phyloP scores from a whole-genome alignment of 768 basidiomycete species.

The Chalciporus pseudorubinellus region DNA sequence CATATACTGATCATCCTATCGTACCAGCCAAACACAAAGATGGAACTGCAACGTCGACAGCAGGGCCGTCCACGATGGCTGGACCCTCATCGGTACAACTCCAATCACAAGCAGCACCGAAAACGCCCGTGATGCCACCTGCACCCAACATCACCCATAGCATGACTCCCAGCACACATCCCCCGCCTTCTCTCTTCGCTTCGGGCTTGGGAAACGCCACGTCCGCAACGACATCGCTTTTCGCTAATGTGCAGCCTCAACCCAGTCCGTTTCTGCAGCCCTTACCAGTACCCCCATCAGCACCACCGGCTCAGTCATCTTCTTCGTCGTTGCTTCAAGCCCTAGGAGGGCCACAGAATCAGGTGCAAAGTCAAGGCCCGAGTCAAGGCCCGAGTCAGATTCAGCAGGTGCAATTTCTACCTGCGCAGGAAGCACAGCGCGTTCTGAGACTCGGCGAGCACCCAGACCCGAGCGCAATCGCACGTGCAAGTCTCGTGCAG shows the following conservation, averaged over 20 bases:
- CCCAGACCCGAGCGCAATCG: conserved; percentile 52
- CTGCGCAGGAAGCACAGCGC: conserved; percentile 54
- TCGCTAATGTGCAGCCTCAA: conserved; percentile 25
- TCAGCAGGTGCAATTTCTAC: conserved; percentile 44
- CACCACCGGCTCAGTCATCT: conserved; percentile 14
- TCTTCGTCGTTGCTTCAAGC: conserved; percentile 30
- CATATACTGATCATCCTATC: conserved; percentile 7
- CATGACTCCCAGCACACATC: conserved; percentile 34
- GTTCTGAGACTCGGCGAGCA: conserved; percentile 42
- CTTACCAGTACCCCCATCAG: conserved; percentile 14
- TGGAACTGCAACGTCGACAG: neutral
- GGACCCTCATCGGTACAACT: conserved; percentile 5
- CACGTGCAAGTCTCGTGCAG: conserved; percentile 66
- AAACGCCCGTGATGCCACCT: conserved; percentile 18
- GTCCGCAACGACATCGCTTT: conserved; percentile 14
- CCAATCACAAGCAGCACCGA: conserved; percentile 6
- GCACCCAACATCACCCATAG: conserved; percentile 18
- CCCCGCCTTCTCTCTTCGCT: conserved; percentile 27
- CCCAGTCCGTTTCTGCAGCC: conserved; percentile 31
- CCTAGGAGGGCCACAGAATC: conserved; percentile 10
- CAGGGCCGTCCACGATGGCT: conserved; percentile 12
- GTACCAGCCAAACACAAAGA: conserved; percentile 26
- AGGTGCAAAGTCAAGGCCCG: neutral
- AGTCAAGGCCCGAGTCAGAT: conserved; percentile 11
- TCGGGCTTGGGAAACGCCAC: conserved; percentile 14